A percentile compares a stretch with the other conserved stretches of the same genome.
Conservation (phyloP, 805 yeast species). For the Yamadazyma scolyti region DNA sequence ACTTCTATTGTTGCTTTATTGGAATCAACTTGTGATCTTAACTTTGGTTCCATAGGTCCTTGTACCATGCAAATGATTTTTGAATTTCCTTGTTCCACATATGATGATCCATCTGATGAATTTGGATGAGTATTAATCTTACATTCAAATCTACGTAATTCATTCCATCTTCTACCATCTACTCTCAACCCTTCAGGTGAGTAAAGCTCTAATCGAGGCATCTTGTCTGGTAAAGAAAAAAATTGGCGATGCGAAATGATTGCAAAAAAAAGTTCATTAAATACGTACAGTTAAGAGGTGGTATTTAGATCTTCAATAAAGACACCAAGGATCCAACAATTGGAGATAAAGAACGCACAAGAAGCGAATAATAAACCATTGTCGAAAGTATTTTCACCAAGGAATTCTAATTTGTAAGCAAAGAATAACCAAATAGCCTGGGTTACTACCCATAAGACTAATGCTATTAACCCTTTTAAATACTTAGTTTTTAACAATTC, state of each 20-base stretch:
- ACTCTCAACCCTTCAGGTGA: constrained; percentile 93
- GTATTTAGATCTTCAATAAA: constrained; percentile 38
- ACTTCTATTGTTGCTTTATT: constrained; percentile 59
- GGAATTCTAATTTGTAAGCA: constrained; percentile 79
- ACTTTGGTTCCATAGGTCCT: constrained; percentile 85
- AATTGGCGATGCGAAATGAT: constrained; percentile 3
- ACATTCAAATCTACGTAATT: constrained; percentile 77
- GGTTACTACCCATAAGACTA: constrained; percentile 59
- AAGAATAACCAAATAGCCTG: constrained; percentile 77
- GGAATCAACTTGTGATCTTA: constrained; percentile 48
- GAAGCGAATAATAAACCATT: constrained; percentile 57
- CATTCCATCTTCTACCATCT: constrained; percentile 96
- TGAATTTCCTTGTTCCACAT: constrained; percentile 88
- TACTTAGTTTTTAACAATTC: constrained; percentile 17
- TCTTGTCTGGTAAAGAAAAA: constrained; percentile 13
- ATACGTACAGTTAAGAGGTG: not conserved
- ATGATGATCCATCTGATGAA: constrained; percentile 88
- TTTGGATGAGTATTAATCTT: constrained; percentile 83
- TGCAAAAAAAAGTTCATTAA: not conserved
- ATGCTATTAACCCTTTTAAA: constrained; percentile 36
- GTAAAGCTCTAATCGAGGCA: constrained; percentile 76
- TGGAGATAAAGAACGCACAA: constrained; percentile 54
- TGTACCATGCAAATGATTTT: constrained; percentile 79
- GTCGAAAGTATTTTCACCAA: constrained; percentile 63
- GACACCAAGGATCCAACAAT: constrained; percentile 56